These are phyloP conservation scores for Mycena amicta DNA, from an alignment of 768 basidiomycete species.

Conservation along the genomic window DNA sequence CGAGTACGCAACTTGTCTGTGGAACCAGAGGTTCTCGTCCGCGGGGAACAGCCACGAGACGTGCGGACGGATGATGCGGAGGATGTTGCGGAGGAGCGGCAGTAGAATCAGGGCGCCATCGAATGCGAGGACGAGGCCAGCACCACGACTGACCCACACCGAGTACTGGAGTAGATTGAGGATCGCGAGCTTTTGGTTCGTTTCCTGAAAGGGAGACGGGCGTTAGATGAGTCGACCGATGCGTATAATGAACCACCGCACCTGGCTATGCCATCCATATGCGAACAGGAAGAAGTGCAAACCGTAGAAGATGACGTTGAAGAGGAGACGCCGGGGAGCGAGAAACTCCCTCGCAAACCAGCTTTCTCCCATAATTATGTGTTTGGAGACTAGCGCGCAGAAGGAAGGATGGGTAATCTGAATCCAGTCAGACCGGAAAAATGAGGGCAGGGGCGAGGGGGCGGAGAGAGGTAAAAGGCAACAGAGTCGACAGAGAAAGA, in stretches of 20 bases:
- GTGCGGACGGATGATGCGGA: slow-evolving; percentile 80
- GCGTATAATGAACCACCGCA: slow-evolving; percentile 28
- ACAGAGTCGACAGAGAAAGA: not conserved
- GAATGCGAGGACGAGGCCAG: slow-evolving; percentile 87
- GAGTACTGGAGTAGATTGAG: slow-evolving; percentile 82
- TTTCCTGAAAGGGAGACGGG: slow-evolving; percentile 43
- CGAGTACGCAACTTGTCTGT: slow-evolving; percentile 91
- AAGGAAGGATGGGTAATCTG: slow-evolving; percentile 18
- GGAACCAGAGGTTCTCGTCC: slow-evolving; percentile 96
- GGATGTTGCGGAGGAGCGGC: slow-evolving; percentile 87
- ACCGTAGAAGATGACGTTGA: slow-evolving; percentile 82
- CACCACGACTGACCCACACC: slow-evolving; percentile 90
- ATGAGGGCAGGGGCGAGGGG: not conserved
- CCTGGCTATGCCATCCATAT: slow-evolving; percentile 89
- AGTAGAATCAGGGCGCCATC: slow-evolving; percentile 85
- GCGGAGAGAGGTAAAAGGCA: not conserved
- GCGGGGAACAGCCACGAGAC: slow-evolving; percentile 82
- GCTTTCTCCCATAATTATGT: slow-evolving; percentile 55
- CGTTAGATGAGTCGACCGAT: not conserved
- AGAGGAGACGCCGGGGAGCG: slow-evolving; percentile 59
- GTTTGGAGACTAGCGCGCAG: slow-evolving; percentile 7
- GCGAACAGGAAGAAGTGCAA: slow-evolving; percentile 72
- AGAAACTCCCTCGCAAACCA: slow-evolving; percentile 79
- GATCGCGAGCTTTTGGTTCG: slow-evolving; percentile 64
- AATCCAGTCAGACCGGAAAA: slow-evolving; percentile 21